Evolutionary conservation across 1,139 yeast species (phyloP).

Genomic region (Candida sojae): DNA sequence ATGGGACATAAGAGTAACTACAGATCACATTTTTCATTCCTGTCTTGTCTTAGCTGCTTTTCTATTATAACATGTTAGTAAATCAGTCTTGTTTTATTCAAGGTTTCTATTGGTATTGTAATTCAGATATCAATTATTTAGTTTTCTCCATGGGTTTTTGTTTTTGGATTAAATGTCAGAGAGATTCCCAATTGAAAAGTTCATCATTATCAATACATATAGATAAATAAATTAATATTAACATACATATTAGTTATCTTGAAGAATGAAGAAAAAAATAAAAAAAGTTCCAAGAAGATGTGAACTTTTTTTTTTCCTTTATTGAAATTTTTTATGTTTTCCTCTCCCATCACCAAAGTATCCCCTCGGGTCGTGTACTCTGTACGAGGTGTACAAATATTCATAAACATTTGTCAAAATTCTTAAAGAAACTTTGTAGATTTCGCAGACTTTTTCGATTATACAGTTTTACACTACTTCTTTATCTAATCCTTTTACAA

Average conservation of each 20-base stretch:
- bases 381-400: neutral
- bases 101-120: no score
- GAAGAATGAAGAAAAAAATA: no score
- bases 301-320: neutral
- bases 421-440: neutral
- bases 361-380: no score
- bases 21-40: no score
- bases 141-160: conserved; percentile 27
- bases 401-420: neutral
- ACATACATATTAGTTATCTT: no score
- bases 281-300: no score
- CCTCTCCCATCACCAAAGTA: no score
- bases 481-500: conserved; percentile 54
- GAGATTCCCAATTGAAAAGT: conserved; percentile 40
- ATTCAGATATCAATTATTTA: conserved; percentile 16
- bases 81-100: no score
- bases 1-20: no score
- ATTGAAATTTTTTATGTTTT: no score
- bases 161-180: conserved; percentile 33
- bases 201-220: conserved; percentile 20
- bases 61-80: neutral
- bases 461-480: conserved; percentile 19
- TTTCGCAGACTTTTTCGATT: no score
- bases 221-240: neutral
- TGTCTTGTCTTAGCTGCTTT: no score